Base-by-base conservation (phyloP, 2,329 filamentous ascomycete genomes). In the Hypomyces perniciosus region DNA sequence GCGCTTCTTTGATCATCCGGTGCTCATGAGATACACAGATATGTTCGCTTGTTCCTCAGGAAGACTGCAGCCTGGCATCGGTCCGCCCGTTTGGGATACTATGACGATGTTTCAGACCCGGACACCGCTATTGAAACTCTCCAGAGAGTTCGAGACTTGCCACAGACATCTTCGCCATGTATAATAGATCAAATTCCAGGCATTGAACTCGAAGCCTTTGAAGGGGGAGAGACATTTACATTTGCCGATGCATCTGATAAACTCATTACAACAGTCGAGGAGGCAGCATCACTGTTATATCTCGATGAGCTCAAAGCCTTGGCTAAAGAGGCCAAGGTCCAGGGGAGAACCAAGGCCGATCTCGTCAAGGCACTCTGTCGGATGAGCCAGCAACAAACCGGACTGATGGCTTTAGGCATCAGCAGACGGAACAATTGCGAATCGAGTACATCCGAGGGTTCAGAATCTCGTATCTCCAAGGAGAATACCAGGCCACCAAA, bases 61-160 rank as follows among this genome's bases (percentile, higher is more conserved):
- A 99, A 99, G 67, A 90, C 89, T 1, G 87, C 88, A 26, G 84
- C 84, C 1, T 99, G 93, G 93, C 90, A 96, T 72, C 84, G 93
- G 8, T 79, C 90, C 56, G 82, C 79, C 60, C 81, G 83, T 26
- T 70, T 99, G 28, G 82, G 83, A 2, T 96, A 96, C 61, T 81
- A 92, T 61, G 80, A 83, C 56, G 91, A 97, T 64, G 86, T 99
- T 54, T 79, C 84, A 41, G 81, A 96, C 64, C 74, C 91, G 37
- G 74, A 83, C 10, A 64, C 70, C 10, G 86, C 89, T 1, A 83
- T 90, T 4, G 66, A 72, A 9, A 77, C 74, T 42, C 72, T 97
- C 5, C 87, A 93, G 60, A 64, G 65, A 35, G 57, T 59, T 10
- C 75, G 82, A 49, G 56, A 65, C 3, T 68, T 96, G 2, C 85